Evolutionary conservation across 352 stramenopile species (phyloP).

Genomic region (Phytophthora hibernalis): DNA sequence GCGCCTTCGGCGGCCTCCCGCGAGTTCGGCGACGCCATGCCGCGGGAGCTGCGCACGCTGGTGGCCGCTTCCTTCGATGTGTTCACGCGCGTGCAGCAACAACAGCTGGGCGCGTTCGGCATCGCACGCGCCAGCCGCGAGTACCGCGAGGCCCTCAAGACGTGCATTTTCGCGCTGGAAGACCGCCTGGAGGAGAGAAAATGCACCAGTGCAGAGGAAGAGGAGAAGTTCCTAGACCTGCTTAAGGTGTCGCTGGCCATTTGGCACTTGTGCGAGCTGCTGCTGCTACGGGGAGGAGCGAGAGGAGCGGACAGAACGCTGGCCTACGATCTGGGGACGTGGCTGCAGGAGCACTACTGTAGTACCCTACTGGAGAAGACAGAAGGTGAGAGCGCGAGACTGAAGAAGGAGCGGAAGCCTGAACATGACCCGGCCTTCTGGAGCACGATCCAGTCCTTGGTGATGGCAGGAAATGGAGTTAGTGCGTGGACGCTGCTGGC

Average conservation of each 20-base stretch:
- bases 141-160: conserved; percentile 76
- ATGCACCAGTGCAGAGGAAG: conserved; percentile 31
- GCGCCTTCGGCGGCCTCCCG: conserved; percentile 1
- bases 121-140: conserved; percentile 58
- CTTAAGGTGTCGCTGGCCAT: conserved; percentile 83
- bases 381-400: conserved; percentile 50
- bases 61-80: conserved; percentile 70
- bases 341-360: conserved; percentile 83
- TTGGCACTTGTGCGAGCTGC: conserved; percentile 81
- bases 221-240: conserved; percentile 64
- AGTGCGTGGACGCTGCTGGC: conserved; percentile 72
- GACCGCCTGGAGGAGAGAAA: conserved; percentile 45
- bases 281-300: conserved; percentile 66
- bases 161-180: conserved; percentile 70
- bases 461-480: conserved; percentile 53
- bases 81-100: conserved; percentile 45
- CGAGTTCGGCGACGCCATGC: conserved; percentile 47
- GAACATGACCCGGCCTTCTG: conserved; percentile 69
- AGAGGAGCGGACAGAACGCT: conserved; percentile 60
- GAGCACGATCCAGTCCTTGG: conserved; percentile 66
- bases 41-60: conserved; percentile 60
- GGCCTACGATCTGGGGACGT: conserved; percentile 74
- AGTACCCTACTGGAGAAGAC: conserved; percentile 60
- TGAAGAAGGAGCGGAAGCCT: conserved; percentile 41
- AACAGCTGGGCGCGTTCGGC: conserved; percentile 23